Evolutionary conservation across 2,329 filamentous ascomycete species (phyloP).

Genomic region (Truncatella angustata): DNA sequence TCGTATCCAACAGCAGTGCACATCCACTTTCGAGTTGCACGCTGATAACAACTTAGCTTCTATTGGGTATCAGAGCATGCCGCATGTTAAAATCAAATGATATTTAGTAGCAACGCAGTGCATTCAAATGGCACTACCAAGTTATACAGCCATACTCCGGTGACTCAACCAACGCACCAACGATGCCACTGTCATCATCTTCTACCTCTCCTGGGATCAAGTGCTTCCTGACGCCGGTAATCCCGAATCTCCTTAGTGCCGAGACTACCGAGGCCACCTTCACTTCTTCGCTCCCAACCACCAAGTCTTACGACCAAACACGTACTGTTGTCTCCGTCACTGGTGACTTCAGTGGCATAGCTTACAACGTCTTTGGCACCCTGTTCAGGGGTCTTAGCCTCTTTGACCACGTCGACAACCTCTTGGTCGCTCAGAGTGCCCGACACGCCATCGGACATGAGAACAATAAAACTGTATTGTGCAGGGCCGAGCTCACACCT

Average conservation of each 20-base stretch:
- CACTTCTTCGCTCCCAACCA: conserved; percentile 68
- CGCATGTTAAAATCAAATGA: too few species aligned
- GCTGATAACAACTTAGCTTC: too few species aligned
- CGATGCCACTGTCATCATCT: conserved; percentile 24
- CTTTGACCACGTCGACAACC: conserved; percentile 93
- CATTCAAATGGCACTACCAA: too few species aligned
- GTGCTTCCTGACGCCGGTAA: conserved; percentile 75
- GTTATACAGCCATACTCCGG: too few species aligned
- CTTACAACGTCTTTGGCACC: conserved; percentile 75
- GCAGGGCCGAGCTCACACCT: conserved; percentile 77
- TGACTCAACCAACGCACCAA: too few species aligned
- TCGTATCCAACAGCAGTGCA: too few species aligned
- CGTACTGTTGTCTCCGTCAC: conserved; percentile 65
- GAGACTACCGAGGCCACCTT: conserved; percentile 85
- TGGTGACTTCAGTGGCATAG: conserved; percentile 83
- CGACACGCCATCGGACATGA: conserved; percentile 86
- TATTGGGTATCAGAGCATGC: too few species aligned
- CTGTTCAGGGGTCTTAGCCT: conserved; percentile 86
- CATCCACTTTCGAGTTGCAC: too few species aligned
- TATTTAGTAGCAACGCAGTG: too few species aligned
- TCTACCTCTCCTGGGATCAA: conserved; percentile 74
- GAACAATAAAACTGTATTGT: conserved; percentile 84
- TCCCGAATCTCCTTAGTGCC: conserved; percentile 91
- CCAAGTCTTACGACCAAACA: conserved; percentile 66
- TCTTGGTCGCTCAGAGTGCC: conserved; percentile 88